These are phyloP conservation scores for Isabelozyma heimii DNA, from an alignment of 805 yeast genomes.

Conservation along the genomic window DNA sequence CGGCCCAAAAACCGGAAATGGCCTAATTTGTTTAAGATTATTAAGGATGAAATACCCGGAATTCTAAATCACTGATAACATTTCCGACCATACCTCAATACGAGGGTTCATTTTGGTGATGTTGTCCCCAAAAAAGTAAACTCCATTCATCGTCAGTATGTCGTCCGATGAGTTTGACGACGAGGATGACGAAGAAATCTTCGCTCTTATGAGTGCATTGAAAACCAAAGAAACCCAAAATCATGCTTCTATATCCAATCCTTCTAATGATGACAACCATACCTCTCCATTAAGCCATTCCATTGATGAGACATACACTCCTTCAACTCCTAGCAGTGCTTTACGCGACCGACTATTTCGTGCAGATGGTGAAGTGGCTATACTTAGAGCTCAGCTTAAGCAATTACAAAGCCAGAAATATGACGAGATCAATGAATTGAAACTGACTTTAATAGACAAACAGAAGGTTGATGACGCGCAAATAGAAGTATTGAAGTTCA, in stretches of 20 bases:
- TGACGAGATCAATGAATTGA: constrained; percentile 30
- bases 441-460: constrained; percentile 11
- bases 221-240: constrained; percentile 7
- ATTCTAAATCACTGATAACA: not conserved
- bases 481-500: constrained; percentile 22
- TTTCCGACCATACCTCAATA: not conserved
- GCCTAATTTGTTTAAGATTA: not conserved
- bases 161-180: constrained; percentile 32
- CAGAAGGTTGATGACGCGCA: constrained; percentile 28
- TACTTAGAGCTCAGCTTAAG: constrained; percentile 63
- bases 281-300: not conserved
- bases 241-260: not conserved
- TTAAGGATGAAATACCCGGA: not conserved
- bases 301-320: not conserved
- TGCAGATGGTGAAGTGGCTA: constrained; percentile 79
- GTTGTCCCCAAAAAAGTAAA: not conserved
- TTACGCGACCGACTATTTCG: constrained; percentile 34
- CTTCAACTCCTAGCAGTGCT: constrained; percentile 7
- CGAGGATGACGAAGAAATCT: constrained; percentile 42
- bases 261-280: not conserved
- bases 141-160: constrained; percentile 1
- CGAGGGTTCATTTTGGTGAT: not conserved
- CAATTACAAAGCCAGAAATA: constrained; percentile 41
- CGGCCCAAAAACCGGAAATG: not conserved
- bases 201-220: constrained; percentile 43